phyloP scores from a whole-genome alignment of 768 basidiomycete species.

The Pulveroboletus sp. region DNA sequence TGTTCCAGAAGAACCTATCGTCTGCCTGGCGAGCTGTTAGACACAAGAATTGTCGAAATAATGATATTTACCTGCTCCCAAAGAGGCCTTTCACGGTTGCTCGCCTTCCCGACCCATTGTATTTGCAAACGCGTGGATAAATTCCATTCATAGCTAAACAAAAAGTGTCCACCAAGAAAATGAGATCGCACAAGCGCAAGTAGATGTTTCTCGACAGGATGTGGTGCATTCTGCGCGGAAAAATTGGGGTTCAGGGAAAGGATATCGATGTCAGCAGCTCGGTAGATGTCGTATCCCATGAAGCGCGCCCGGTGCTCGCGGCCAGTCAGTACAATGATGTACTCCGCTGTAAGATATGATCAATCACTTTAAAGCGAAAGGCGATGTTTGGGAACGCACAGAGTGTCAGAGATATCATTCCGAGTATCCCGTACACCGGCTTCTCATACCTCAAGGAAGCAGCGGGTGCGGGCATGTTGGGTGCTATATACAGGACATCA shows the following conservation, averaged over 20 bases:
- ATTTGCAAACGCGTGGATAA: conserved; percentile 83
- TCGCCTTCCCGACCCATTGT: conserved; percentile 62
- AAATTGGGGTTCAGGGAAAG: conserved; percentile 79
- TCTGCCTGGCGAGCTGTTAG: conserved; percentile 62
- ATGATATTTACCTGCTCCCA: conserved; percentile 70
- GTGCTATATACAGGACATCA: conserved; percentile 36
- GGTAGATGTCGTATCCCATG: conserved; percentile 84
- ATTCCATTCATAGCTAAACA: conserved; percentile 91
- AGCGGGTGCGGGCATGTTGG: conserved; percentile 51
- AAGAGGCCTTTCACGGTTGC: conserved; percentile 52
- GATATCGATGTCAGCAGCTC: conserved; percentile 87
- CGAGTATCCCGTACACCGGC: conserved; percentile 72
- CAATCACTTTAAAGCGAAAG: neutral
- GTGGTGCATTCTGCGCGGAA: conserved; percentile 64
- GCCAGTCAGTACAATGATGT: conserved; percentile 84
- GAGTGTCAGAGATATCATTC: conserved; percentile 71
- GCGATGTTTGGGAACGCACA: conserved; percentile 44
- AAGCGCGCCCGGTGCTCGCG: conserved; percentile 76
- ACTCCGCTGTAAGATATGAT: conserved; percentile 66
- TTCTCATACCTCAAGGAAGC: conserved; percentile 59
- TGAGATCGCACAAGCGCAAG: conserved; percentile 86
- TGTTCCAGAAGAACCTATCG: conserved; percentile 99
- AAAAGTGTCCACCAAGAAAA: conserved; percentile 72
- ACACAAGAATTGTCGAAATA: neutral
- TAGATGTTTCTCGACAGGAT: conserved; percentile 86